Conservation (phyloP, 2,329 filamentous ascomycete species). For the Paecilomyces dactylethromorphus region DNA sequence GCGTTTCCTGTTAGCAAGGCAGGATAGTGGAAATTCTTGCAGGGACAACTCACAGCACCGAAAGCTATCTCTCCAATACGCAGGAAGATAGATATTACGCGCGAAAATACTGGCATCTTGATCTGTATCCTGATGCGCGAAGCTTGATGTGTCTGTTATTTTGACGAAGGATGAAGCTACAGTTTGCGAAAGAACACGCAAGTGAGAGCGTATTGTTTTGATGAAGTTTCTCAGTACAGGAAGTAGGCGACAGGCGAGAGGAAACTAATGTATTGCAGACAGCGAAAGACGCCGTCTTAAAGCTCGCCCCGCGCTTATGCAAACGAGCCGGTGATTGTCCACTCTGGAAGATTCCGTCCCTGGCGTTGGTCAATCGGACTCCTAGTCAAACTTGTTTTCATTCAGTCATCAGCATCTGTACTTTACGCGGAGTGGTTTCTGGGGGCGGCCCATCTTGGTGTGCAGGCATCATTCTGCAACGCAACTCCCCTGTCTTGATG, state of each 20-base stretch:
- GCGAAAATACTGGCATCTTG: conserved; percentile 46
- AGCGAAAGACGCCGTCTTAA: background rate
- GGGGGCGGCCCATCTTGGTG: background rate
- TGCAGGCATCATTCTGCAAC: background rate
- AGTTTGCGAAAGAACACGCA: background rate
- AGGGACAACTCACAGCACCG: conserved; percentile 49
- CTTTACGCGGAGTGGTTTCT: background rate
- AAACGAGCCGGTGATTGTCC: background rate
- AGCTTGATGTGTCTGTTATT: background rate
- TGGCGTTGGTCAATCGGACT: background rate
- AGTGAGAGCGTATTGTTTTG: background rate
- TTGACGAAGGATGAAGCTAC: background rate
- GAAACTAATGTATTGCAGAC: background rate
- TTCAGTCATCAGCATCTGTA: background rate
- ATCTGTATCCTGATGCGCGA: background rate
- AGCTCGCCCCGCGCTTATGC: background rate
- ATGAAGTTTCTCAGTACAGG: background rate
- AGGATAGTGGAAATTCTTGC: conserved; percentile 15
- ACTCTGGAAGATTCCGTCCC: background rate
- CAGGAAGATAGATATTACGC: conserved; percentile 51
- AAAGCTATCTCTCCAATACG: conserved; percentile 61
- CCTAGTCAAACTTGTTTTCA: background rate
- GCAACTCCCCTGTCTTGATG: background rate
- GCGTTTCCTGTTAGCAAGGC: conserved; percentile 8
- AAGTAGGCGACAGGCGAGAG: background rate